phyloP scores from a whole-genome alignment of 75 land plant genomes.

The Ceratopteris richardii region DNA sequence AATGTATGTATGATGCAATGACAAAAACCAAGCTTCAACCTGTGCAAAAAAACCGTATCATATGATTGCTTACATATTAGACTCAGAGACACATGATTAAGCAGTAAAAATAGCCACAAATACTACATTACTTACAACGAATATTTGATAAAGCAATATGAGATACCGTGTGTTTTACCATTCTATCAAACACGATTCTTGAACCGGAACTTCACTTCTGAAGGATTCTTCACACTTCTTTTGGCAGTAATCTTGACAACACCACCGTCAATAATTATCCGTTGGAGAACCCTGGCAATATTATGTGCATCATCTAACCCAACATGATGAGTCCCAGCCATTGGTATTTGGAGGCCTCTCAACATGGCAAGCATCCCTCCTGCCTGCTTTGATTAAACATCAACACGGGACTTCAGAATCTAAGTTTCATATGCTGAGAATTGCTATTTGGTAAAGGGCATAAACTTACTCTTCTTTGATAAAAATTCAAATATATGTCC shows the following conservation, averaged over 20 bases:
- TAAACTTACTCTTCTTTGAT: conserved; percentile 50
- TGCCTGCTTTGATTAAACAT: conserved; percentile 40
- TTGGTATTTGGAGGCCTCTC: conserved; percentile 51
- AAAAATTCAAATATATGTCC: conserved; percentile 84
- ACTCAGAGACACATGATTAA: no score
- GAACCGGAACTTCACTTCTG: conserved; percentile 53
- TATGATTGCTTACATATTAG: no score
- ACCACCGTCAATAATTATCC: conserved; percentile 76
- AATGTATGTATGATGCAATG: no score
- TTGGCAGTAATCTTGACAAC: conserved; percentile 71
- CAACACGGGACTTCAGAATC: background rate
- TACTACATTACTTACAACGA: no score
- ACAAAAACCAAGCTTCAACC: no score
- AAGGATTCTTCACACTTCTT: conserved; percentile 30
- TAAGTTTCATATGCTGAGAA: background rate
- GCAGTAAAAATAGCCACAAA: no score
- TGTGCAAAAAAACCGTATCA: no score
- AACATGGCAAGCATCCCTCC: conserved; percentile 89
- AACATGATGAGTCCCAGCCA: conserved; percentile 79
- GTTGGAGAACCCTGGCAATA: conserved; percentile 75
- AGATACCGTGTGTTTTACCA: no score
- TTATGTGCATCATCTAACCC: conserved; percentile 92
- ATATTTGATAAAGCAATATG: no score
- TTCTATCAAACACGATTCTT: no score
- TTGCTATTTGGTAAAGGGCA: background rate